These are phyloP conservation scores for Leccinum fallax DNA, from an alignment of 1,284 basidiomycete genomes.

Conservation along the genomic window DNA sequence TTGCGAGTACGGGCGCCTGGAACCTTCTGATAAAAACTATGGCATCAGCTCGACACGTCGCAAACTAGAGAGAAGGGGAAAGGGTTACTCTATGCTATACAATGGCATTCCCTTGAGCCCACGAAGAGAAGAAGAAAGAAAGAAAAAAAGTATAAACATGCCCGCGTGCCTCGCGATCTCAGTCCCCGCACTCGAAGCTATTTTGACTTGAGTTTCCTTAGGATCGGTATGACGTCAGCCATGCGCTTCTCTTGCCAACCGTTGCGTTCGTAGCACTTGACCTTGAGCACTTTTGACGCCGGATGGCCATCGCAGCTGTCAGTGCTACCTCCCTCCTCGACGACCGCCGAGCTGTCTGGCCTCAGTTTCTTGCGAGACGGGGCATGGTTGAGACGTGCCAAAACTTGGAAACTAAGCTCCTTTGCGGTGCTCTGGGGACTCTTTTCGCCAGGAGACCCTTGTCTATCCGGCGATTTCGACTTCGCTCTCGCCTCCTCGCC, in stretches of 20 bases:
- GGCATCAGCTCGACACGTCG: neutral
- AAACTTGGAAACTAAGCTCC: neutral
- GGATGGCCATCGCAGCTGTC: neutral
- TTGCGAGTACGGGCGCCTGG: neutral
- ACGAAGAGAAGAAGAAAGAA: neutral
- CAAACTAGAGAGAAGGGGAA: neutral
- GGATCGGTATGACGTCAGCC: conserved; percentile 31
- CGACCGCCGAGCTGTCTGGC: neutral
- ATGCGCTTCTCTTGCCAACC: conserved; percentile 29
- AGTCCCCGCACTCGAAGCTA: conserved; percentile 1
- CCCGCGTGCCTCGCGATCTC: neutral
- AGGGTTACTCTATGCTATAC: neutral
- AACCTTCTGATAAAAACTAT: neutral
- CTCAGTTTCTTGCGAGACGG: conserved; percentile 1
- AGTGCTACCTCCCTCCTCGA: neutral
- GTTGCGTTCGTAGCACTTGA: conserved; percentile 17
- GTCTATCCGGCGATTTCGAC: neutral
- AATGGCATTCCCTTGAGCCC: neutral
- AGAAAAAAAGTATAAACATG: neutral
- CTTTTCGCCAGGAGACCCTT: neutral
- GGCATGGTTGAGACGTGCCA: neutral
- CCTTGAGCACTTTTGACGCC: conserved; percentile 11
- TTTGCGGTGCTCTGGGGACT: neutral
- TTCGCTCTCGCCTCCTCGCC: neutral
- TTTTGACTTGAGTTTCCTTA: conserved; percentile 28